Conservation (phyloP, 2,329 filamentous ascomycete species). For the Epichloe sibirici region DNA sequence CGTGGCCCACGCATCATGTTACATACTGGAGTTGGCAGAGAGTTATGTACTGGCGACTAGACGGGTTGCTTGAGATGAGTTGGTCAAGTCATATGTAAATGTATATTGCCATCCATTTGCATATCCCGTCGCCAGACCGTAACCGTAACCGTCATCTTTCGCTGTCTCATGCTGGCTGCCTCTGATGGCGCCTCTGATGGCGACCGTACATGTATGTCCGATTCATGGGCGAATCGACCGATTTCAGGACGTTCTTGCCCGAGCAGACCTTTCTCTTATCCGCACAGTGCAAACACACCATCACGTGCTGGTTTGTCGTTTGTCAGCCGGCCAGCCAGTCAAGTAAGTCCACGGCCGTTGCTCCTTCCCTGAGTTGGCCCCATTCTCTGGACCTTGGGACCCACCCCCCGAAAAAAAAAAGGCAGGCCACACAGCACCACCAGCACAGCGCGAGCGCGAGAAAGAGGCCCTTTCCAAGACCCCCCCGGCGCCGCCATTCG, state of each 20-base stretch:
- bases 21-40: too few relatives aligned
- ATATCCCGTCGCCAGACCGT: not conserved
- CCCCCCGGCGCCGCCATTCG: conserved; percentile 16
- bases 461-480: conserved; percentile 1
- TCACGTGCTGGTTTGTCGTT: not conserved
- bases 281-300: conserved; percentile 3
- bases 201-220: not conserved
- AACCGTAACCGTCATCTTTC: not conserved
- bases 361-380: not conserved
- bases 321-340: conserved; percentile 2
- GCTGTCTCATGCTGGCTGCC: not conserved
- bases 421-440: not conserved
- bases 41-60: too few relatives aligned
- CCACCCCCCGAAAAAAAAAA: too few relatives aligned
- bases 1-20: too few relatives aligned
- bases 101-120: not conserved
- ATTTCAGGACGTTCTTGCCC: conserved; percentile 2
- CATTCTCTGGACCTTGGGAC: not conserved
- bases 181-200: too few relatives aligned
- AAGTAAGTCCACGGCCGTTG: not conserved
- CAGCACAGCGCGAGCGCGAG: not conserved
- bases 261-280: not conserved
- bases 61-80: too few relatives aligned
- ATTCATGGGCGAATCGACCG: conserved; percentile 3
- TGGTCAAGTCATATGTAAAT: too few relatives aligned